Evolutionary conservation across 23 red algal species (phyloP), one percentile per base, ranked within the genome.

Genomic region (Gracilariopsis chorda): DNA sequence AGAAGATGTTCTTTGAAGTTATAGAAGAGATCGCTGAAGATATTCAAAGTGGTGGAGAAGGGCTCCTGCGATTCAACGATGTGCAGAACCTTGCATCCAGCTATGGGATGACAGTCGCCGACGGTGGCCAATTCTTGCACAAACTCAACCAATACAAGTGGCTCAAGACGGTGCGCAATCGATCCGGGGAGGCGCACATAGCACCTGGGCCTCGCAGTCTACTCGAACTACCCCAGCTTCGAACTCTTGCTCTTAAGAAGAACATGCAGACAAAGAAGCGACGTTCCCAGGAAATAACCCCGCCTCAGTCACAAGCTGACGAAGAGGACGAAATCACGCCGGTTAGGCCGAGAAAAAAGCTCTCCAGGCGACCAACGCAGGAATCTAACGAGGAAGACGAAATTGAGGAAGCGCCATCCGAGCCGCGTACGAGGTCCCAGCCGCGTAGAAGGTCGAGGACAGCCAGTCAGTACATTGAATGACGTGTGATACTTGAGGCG

Each of bases 191-290:
- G 49, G 41, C 44, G 14, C 51, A 40, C 30, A 27, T 86, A 39
- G 47, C 62, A 9, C 58, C 62, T 8, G 82, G 82, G 3, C 59
- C 82, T 47, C 82, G 82, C 37, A 53, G 57, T 29, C 51, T 86
- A 27, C 59, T 86, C n/a, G 82, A 86, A 53, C 41, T 86, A 44
- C 82, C 82, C 29, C 58, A 70, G 82, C 57, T 86, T 7, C 82
- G 82, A 73, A 73, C 67, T 17, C 29, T 73, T 2, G 47, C 40
- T 8, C 42, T 73, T 42, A 73, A 73, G 17, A 11, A 45, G 67
- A 73, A 73, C 19, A 73, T 73, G 67, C 42, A 46, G 47, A 42
- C 39, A 11, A 12, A 45, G 23, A 44, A 73, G 37, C 24, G 29
- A 4, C 47, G 24, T 23, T 36, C 20, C 39, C n/a, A 73, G 13